Evolutionary conservation across 768 basidiomycete genomes (phyloP), one percentile per base, ranked within the genome.

Genomic region (Agrocybe chaxingu): DNA sequence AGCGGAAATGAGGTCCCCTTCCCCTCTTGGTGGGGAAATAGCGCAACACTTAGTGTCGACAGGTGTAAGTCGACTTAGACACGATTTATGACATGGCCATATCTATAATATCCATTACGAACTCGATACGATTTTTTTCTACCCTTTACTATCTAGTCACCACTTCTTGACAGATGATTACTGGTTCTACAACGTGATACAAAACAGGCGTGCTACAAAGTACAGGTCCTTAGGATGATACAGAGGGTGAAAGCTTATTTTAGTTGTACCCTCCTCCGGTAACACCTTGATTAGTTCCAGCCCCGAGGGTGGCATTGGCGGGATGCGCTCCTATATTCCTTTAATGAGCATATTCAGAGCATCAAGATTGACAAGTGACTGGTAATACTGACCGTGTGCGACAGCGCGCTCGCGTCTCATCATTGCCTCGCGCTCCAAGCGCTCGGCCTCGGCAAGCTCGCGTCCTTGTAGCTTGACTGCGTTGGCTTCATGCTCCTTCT

Each of bases 401-500:
- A 80, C 78, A 4, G 79, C 80, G 7, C 78, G 70, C 52, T 81
- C 77, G 16, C 79, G 72, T 32, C 74, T 70, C 62, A 70, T 56
- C 35, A 69, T 35, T 8, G 79, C 80, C 56, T 81, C 79, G 4
- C 64, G 64, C 60, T 82, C 80, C 5, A 81, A 66, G 9, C 76
- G 71, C 60, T 81, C 78, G 12, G 81, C 80, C 57, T 81, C 76
- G 3, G 72, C 67, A 13, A 82, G 64, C 57, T 81, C 80, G 6
- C 63, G 60, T 24, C 72, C 69, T 60, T 82, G 80, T 8, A 70
- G 47, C 51, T 75, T 76, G 35, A 73, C 52, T 0, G 72, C 62
- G 24, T 73, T 67, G 0, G 79, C 80, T 63, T 79, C 78, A 69
- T 71, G 70, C 55, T 81, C 75, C 58, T 79, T 81, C 66, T 78